Evolutionary conservation across 2,329 filamentous ascomycete species (phyloP).

Genomic region (Neoascochyta sp.): DNA sequence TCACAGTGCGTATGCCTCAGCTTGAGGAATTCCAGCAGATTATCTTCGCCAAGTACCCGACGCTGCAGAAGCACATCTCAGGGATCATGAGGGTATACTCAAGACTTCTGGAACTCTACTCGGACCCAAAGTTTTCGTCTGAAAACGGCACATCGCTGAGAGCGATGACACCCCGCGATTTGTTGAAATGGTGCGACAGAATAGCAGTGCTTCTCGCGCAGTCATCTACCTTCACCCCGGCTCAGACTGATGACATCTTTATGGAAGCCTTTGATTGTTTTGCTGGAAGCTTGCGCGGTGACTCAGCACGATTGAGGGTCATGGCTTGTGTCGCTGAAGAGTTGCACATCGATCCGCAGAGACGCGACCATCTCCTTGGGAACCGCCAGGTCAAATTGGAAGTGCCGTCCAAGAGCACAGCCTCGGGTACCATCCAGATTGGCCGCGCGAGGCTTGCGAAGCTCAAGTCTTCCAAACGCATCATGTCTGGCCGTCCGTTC

Average conservation of each 20-base stretch:
- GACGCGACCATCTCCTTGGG: slow-evolving; percentile 71
- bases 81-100: slow-evolving; percentile 57
- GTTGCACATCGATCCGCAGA: slow-evolving; percentile 79
- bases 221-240: slow-evolving; percentile 60
- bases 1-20: slow-evolving; percentile 65
- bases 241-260: slow-evolving; percentile 81
- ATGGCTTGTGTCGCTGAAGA: slow-evolving; percentile 74
- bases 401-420: slow-evolving; percentile 28
- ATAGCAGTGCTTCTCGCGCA: slow-evolving; percentile 63
- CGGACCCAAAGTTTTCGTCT: slow-evolving; percentile 46
- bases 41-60: slow-evolving; percentile 65
- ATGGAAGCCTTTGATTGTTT: slow-evolving; percentile 93
- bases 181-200: slow-evolving; percentile 87
- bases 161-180: slow-evolving; percentile 67
- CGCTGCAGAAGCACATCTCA: slow-evolving; percentile 57
- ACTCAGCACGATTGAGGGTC: slow-evolving; percentile 57
- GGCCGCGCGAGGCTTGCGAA: slow-evolving; percentile 48
- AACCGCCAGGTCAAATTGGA: slow-evolving; percentile 66
- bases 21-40: slow-evolving; percentile 71
- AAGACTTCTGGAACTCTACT: slow-evolving; percentile 40
- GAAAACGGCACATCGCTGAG: slow-evolving; percentile 57
- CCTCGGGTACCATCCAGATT: slow-evolving; percentile 29
- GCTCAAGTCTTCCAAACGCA: slow-evolving; percentile 40
- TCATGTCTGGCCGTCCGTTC: slow-evolving; percentile 56
- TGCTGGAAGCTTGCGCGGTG: slow-evolving; percentile 71